These are phyloP conservation scores for Wallacemonas sp. DNA, from an alignment of 208 protist genomes.

Conservation along the genomic window DNA sequence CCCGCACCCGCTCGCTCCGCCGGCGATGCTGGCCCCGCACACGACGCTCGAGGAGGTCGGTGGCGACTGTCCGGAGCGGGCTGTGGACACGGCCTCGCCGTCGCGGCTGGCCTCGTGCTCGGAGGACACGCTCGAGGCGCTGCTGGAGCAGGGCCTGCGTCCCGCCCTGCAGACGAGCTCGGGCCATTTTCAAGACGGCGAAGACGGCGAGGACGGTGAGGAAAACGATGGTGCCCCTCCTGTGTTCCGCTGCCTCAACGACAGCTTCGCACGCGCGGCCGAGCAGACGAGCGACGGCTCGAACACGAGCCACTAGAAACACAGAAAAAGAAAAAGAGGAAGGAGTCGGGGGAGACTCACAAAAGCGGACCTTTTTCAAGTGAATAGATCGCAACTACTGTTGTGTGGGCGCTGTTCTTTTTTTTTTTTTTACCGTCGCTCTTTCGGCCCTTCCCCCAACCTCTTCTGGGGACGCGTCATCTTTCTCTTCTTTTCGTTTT, in stretches of 20 bases:
- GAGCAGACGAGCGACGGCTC: constrained; percentile 18
- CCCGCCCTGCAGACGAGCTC: constrained; percentile 2
- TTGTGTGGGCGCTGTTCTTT: too few species aligned
- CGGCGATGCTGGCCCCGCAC: not conserved
- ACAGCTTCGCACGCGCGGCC: constrained; percentile 38
- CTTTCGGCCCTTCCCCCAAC: not conserved
- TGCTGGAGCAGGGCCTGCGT: constrained; percentile 11
- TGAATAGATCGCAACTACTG: too few species aligned
- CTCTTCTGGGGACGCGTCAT: constrained; percentile 20
- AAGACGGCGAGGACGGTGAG: not conserved
- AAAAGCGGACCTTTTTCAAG: too few species aligned
- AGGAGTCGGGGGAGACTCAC: too few species aligned
- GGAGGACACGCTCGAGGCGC: constrained; percentile 4
- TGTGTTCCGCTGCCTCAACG: constrained; percentile 34
- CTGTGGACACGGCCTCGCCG: not conserved
- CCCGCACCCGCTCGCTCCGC: constrained; percentile 1
- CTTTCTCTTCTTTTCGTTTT: too few species aligned
- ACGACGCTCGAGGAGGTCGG: constrained; percentile 23
- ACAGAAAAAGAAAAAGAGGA: too few species aligned
- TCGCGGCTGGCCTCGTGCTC: constrained; percentile 4
- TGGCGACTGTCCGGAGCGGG: constrained; percentile 6
- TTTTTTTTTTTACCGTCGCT: constrained; percentile 6
- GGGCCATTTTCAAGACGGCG: not conserved
- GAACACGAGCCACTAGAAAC: constrained; percentile 10
- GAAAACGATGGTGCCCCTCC: not conserved